Base-by-base conservation (phyloP, 1,284 basidiomycete genomes). In the Pascua guehoae region DNA sequence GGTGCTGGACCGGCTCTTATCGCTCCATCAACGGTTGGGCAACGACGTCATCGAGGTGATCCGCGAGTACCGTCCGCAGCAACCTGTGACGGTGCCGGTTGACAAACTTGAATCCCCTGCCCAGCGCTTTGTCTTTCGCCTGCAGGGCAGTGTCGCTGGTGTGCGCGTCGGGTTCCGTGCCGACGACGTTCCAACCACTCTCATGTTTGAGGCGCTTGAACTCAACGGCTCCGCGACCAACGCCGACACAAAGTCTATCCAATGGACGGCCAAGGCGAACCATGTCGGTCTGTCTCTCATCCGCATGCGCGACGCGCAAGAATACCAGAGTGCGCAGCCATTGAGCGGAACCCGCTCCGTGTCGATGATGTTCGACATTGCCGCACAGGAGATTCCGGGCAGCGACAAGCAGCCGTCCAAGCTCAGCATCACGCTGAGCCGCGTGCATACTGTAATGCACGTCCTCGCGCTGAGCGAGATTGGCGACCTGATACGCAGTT, bases 401-500 rank as follows among this genome's bases (percentile, higher is more conserved):
- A 61, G 64, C 12, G 45, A 50, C 24, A 54, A 43, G 17, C 48
- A 56, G 45, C 58, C 67, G 10, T 61, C 73, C 18, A 57, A 65
- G 43, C 62, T 81, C 15, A 79, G 84, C 44, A 61, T 92, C 37
- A 74, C 77, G 1, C 74, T 93, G 24, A 84, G 83, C 8, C 88
- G 88, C 70, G 85, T 91, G 8, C 90, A 95, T 70, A 90, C 91
- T 0, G 88, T 94, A 47, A 87, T 94, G 87, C 91, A 93, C 72
- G 86, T 92, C 15, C 89, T 88, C 58, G 92, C 92, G 0, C 86
- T 95, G 51, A 87, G 87, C 39, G 89, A 93, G 69, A 78, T 95
- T 12, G 88, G 87, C 14, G 92, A 95, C 71, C 88, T 93, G 56
- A 76, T 93, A 49, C 88, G 91, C 68, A 84, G 91, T 53, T 67